phyloP scores from a whole-genome alignment of 1,284 basidiomycete species.

The Ustilago trichophora region DNA sequence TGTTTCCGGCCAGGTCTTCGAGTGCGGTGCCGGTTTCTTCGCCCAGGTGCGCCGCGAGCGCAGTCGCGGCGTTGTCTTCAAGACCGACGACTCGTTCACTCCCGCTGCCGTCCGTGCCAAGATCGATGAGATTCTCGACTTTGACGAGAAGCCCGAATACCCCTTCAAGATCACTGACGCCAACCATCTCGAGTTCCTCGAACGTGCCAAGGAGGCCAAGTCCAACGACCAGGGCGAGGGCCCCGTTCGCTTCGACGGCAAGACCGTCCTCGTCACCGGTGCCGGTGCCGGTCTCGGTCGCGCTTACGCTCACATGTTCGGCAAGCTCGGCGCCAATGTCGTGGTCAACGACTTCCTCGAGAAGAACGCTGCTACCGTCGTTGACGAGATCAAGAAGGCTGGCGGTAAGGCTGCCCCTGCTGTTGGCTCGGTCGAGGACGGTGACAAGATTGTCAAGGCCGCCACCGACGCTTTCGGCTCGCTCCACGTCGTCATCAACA shows the following conservation, averaged over 20 bases:
- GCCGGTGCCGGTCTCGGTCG: slow-evolving; percentile 75
- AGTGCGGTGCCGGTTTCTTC: slow-evolving; percentile 91
- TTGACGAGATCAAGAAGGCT: slow-evolving; percentile 83
- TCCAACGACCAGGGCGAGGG: slow-evolving; percentile 77
- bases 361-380: slow-evolving; percentile 83
- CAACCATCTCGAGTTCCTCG: slow-evolving; percentile 73
- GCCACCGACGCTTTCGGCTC: slow-evolving; percentile 87
- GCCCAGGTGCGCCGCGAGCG: slow-evolving; percentile 94
- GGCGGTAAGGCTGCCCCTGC: slow-evolving; percentile 88
- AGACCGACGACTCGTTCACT: slow-evolving; percentile 88
- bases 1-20: slow-evolving; percentile 86
- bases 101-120: slow-evolving; percentile 78
- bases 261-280: slow-evolving; percentile 94
- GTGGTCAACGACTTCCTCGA: slow-evolving; percentile 95
- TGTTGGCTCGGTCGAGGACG: slow-evolving; percentile 87
- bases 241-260: slow-evolving; percentile 81
- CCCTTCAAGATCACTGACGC: slow-evolving; percentile 76
- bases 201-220: slow-evolving; percentile 75
- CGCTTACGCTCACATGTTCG: slow-evolving; percentile 90
- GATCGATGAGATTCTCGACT: slow-evolving; percentile 78
- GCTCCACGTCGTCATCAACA: slow-evolving; percentile 88
- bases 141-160: slow-evolving; percentile 76
- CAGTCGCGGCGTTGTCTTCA: slow-evolving; percentile 84
- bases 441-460: slow-evolving; percentile 83
- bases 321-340: slow-evolving; percentile 89